Percentiles rank a stretch among this genome's conserved stretches.
These are phyloP conservation scores for Flammula alnicola DNA, from an alignment of 1,284 basidiomycete species.

Conservation along the genomic window DNA sequence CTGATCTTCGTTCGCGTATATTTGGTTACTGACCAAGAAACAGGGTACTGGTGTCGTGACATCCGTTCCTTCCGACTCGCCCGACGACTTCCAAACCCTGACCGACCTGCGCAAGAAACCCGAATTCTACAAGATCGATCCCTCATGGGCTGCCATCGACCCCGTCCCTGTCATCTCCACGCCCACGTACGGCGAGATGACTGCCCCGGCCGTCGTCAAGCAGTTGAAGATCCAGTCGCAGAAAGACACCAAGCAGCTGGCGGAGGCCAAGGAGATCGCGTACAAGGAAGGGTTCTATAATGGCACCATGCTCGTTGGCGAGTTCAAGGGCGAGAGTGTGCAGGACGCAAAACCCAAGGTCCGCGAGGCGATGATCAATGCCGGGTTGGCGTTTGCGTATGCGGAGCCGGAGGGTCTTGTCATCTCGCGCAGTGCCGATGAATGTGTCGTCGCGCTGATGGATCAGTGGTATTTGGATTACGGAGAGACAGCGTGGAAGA, in stretches of 20 bases:
- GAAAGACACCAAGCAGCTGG: conserved; percentile 91
- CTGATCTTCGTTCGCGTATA: not conserved
- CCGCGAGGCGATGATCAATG: conserved; percentile 82
- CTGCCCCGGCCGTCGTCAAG: conserved; percentile 87
- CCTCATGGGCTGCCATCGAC: conserved; percentile 86
- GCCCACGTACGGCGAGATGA: conserved; percentile 90
- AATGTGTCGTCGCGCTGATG: conserved; percentile 97
- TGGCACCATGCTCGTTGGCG: conserved; percentile 89
- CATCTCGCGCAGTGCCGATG: conserved; percentile 89
- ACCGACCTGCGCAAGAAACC: conserved; percentile 97
- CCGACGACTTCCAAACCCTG: conserved; percentile 93
- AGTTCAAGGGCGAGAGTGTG: conserved; percentile 87
- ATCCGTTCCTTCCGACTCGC: conserved; percentile 97
- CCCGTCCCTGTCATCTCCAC: conserved; percentile 91
- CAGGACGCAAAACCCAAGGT: conserved; percentile 93
- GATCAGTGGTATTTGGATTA: conserved; percentile 99
- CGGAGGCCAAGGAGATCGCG: conserved; percentile 96
- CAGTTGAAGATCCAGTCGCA: conserved; percentile 95
- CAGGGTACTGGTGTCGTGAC: conserved; percentile 98
- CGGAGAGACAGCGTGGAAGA: conserved; percentile 90
- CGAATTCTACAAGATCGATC: conserved; percentile 95
- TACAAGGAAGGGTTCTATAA: conserved; percentile 99
- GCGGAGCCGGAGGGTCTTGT: conserved; percentile 96
- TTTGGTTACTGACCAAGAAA: not conserved
- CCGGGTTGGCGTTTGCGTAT: conserved; percentile 85